A percentile compares a stretch with the other conserved stretches of the same genome.
Conservation (phyloP, 2,329 filamentous ascomycete species). For the Colletotrichum sp. region DNA sequence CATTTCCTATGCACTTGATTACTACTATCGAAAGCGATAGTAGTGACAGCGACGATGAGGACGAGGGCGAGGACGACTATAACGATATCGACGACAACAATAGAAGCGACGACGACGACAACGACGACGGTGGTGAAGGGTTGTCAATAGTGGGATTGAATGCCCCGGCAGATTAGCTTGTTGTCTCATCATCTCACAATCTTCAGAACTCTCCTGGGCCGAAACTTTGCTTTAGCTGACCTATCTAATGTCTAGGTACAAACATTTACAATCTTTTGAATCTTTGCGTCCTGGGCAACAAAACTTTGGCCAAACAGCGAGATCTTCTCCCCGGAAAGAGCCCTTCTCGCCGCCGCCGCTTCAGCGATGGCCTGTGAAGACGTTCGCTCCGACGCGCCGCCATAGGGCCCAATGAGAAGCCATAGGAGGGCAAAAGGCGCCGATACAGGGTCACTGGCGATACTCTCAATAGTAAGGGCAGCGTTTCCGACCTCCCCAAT, state of each 20-base stretch:
- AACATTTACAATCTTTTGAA: neutral
- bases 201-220: neutral
- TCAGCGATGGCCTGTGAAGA: neutral
- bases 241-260: neutral
- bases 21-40: neutral
- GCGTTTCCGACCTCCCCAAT: neutral
- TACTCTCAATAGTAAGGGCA: neutral
- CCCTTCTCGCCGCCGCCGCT: neutral
- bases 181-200: neutral
- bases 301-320: fast-evolving
- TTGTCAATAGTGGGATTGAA: neutral
- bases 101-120: neutral
- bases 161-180: neutral
- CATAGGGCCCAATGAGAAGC: neutral
- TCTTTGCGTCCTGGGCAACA: neutral
- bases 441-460: neutral
- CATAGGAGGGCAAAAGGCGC: neutral
- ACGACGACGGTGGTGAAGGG: too few relatives aligned
- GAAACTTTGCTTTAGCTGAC: neutral
- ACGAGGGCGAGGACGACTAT: neutral
- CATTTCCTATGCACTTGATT: neutral
- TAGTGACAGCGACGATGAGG: neutral
- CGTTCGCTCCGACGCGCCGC: fast-evolving
- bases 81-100: neutral
- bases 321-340: neutral